These are phyloP conservation scores for Alternaria sp. DNA, from an alignment of 2,329 filamentous ascomycete species.

Conservation along the genomic window DNA sequence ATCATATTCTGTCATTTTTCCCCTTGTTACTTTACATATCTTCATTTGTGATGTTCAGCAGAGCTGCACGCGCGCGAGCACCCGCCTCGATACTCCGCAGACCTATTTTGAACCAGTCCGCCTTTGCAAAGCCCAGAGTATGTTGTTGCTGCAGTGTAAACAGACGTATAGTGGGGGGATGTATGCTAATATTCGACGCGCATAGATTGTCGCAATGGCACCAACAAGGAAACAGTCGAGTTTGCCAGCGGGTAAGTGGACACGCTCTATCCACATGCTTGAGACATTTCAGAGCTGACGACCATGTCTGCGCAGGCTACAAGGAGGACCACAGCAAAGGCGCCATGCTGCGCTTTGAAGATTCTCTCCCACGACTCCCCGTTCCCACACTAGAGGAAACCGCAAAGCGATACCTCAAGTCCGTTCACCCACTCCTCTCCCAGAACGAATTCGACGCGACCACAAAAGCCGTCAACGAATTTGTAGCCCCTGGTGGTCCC, in stretches of 20 bases:
- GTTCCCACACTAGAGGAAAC: conserved; percentile 86
- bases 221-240: conserved; percentile 53
- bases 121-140: conserved; percentile 40
- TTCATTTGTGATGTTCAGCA: conserved; percentile 50
- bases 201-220: conserved; percentile 48
- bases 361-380: conserved; percentile 80
- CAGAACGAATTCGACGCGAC: conserved; percentile 73
- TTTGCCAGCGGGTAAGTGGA: conserved; percentile 56
- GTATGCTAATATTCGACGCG: conserved; percentile 15
- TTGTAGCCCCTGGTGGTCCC: conserved; percentile 84
- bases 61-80: conserved; percentile 50
- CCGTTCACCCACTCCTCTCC: conserved; percentile 76
- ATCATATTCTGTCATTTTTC: conserved; percentile 19
- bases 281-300: conserved; percentile 10
- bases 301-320: conserved; percentile 65
- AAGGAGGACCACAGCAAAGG: conserved; percentile 81
- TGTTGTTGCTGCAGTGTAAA: conserved; percentile 11
- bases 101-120: conserved; percentile 37
- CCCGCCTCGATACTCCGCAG: conserved; percentile 49
- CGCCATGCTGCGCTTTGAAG: conserved; percentile 83
- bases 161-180: background rate
- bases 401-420: conserved; percentile 79
- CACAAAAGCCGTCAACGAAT: conserved; percentile 85
- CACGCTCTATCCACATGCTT: conserved; percentile 22
- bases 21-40: conserved; percentile 12